Base-by-base conservation (phyloP, 169 alveolate genomes). In the Toxoplasma gondii region DNA sequence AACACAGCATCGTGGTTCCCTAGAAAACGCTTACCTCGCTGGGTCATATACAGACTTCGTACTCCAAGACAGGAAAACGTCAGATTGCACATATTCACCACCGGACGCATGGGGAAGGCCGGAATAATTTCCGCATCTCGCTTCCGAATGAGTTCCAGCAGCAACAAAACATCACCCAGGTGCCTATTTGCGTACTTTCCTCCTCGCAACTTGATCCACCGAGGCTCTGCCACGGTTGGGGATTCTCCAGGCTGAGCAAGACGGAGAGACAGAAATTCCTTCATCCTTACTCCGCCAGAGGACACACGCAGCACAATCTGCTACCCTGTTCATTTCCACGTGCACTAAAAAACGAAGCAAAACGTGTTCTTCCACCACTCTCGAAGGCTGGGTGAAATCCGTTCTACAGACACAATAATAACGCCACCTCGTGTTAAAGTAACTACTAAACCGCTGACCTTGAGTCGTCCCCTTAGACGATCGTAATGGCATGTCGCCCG, bases 181-280 rank as follows among this genome's bases (percentile, higher is more conserved):
- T 92, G 96, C 54, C 74, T 78, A 53, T 67, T 80, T 69, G 82
- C 69, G 31, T 53, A 45, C 39, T 83, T 87, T 27, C 93, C 97
- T 39, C 98, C 98, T 70, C 97, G 97, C 43, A 98, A 95, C 93
- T 97, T 94, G 43, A 98, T 93, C 99, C 99, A 98, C 67, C 95
- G 93, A 0, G 99, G 99, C 49, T 95, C 96, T 34, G 93, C 92
- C 36, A 86, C 90, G 17, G 94, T 64, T n/a, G 96, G 94, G 82
- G 88, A 45, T 45, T 91, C 95, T 70, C 95, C 93, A 22, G 92
- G 39, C 93, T 91, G 92, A 78, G n/a, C 43, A 2, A 16, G 7
- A 69, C 81, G 19, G 9, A 69, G 5, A 29, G 41, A 17, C 81
- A 69, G 19, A n/a, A 69, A 69, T 58, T 58, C 31, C 38, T 24